Evolutionary conservation across 139 green algal genomes (phyloP).

Genomic region (Astrephomene gubernaculifera): DNA sequence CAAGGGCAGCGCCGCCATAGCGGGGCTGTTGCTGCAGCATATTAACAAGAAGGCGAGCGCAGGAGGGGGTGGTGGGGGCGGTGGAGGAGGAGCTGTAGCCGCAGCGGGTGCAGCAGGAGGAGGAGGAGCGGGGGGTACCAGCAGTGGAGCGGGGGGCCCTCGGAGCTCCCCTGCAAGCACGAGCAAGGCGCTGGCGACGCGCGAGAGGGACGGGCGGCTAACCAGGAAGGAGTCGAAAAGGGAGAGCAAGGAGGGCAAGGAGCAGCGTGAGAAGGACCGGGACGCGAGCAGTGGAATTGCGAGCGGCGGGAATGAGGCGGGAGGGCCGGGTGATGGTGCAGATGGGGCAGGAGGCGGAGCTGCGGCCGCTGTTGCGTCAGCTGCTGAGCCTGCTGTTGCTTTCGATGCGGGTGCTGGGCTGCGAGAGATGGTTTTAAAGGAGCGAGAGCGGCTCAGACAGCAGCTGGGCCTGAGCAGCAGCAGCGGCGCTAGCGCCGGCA

Average conservation of each 20-base stretch:
- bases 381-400: constrained; percentile 41
- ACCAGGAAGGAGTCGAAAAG: neutral
- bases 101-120: neutral
- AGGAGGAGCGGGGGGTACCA: neutral
- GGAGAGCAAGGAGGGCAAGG: neutral
- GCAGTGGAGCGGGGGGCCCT: neutral
- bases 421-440: constrained; percentile 41
- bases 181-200: neutral
- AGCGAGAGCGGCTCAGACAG: constrained; percentile 56
- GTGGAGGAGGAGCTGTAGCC: neutral
- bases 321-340: neutral
- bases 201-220: constrained; percentile 1
- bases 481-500: neutral
- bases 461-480: constrained; percentile 39
- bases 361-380: neutral
- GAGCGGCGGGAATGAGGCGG: neutral
- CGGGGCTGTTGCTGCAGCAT: constrained; percentile 52
- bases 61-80: neutral
- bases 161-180: neutral
- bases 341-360: neutral
- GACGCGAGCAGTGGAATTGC: constrained; percentile 1
- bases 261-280: neutral
- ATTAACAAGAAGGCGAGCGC: constrained; percentile 44
- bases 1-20: constrained; percentile 49
- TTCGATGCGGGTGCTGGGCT: constrained; percentile 52